These are phyloP conservation scores for Trichoderma atrobrunneum DNA, from an alignment of 2,329 filamentous ascomycete species.

Conservation along the genomic window DNA sequence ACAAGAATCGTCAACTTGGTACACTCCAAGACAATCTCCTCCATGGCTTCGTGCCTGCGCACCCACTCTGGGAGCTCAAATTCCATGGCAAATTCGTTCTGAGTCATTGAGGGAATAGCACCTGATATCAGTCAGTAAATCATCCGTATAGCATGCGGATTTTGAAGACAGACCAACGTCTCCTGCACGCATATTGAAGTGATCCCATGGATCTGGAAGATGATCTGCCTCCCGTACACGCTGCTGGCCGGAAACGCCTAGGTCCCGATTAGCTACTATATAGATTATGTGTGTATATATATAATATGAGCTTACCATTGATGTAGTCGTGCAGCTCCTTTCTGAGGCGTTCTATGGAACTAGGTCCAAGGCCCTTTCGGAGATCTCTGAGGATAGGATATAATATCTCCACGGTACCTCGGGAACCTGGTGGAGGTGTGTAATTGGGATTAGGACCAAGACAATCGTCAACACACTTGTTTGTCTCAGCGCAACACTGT, in stretches of 20 bases:
- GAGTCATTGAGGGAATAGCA: not conserved
- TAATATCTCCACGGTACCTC: slow-evolving; percentile 4
- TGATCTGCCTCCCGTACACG: not conserved
- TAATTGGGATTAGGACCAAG: not conserved
- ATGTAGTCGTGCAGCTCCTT: slow-evolving; percentile 2
- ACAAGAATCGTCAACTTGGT: slow-evolving; percentile 10
- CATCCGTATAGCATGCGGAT: too few relatives aligned
- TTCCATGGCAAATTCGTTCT: slow-evolving; percentile 1
- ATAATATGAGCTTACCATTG: too few relatives aligned
- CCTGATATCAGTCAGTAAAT: not conserved
- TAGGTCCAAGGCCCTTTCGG: slow-evolving; percentile 2
- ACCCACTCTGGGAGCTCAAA: slow-evolving; percentile 16
- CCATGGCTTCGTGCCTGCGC: slow-evolving; percentile 6
- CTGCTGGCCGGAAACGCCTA: too few relatives aligned
- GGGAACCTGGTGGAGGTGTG: not conserved
- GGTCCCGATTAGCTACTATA: too few relatives aligned
- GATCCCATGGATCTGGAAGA: slow-evolving; percentile 8
- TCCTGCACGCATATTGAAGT: not conserved
- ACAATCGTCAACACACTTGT: slow-evolving; percentile 9
- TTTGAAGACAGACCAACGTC: not conserved
- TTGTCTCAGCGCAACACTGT: slow-evolving; percentile 6
- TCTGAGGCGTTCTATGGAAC: not conserved
- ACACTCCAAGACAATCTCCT: slow-evolving; percentile 9
- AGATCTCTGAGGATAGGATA: slow-evolving; percentile 13
- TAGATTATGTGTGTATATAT: too few relatives aligned